These are phyloP conservation scores for Emericellopsis atlantica DNA, from an alignment of 2,329 filamentous ascomycete genomes.

Conservation along the genomic window DNA sequence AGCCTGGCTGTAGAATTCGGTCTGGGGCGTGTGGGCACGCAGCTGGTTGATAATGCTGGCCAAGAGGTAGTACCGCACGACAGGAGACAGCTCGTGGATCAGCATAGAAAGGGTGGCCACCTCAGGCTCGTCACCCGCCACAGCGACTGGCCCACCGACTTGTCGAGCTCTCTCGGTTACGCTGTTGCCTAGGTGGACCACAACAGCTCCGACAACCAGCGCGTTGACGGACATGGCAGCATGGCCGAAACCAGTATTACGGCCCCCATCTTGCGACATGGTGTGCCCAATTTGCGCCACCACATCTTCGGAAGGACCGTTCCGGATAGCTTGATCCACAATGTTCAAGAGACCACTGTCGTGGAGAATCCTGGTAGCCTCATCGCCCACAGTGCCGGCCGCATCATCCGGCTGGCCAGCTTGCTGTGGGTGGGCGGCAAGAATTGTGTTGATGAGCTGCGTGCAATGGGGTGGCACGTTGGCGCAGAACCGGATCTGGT, in stretches of 20 bases:
- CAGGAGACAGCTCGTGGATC: slow-evolving; percentile 59
- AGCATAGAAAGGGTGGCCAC: slow-evolving; percentile 65
- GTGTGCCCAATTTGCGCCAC: slow-evolving; percentile 66
- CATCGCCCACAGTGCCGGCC: slow-evolving; percentile 10
- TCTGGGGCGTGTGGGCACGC: slow-evolving; percentile 78
- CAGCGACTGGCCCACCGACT: slow-evolving; percentile 44
- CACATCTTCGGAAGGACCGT: slow-evolving; percentile 56
- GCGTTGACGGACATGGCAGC: slow-evolving; percentile 57
- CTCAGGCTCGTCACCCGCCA: slow-evolving; percentile 32
- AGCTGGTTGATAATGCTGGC: slow-evolving; percentile 83
- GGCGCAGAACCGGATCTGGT: slow-evolving; percentile 71
- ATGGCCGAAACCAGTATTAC: slow-evolving; percentile 52
- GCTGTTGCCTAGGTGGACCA: slow-evolving; percentile 68
- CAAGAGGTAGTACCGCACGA: slow-evolving; percentile 75
- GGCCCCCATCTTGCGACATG: slow-evolving; percentile 46
- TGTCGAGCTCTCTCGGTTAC: slow-evolving; percentile 49
- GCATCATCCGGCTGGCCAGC: slow-evolving; percentile 53
- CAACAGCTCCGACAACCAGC: slow-evolving; percentile 64
- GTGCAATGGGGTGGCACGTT: slow-evolving; percentile 73
- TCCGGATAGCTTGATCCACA: slow-evolving; percentile 44
- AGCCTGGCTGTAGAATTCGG: slow-evolving; percentile 82
- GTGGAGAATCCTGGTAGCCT: slow-evolving; percentile 39
- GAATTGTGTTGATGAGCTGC: slow-evolving; percentile 78
- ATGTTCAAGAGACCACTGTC: slow-evolving; percentile 44
- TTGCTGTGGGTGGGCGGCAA: slow-evolving; percentile 72